Base-by-base conservation (phyloP, 23 red algal genomes). In the Chondrus crispus region DNA sequence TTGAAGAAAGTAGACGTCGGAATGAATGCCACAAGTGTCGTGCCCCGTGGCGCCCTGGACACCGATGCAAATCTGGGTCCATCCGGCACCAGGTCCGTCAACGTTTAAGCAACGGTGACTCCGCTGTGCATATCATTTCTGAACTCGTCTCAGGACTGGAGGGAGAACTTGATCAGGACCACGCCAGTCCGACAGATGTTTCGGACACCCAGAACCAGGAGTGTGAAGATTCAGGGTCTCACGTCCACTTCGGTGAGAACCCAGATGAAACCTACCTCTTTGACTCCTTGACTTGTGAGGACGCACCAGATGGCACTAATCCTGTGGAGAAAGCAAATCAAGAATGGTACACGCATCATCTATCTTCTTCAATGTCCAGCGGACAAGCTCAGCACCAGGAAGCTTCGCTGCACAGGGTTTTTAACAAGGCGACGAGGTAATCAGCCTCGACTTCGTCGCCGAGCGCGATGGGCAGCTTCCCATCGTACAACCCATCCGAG, bases 1-100 rank as follows among this genome's bases (percentile, higher is more conserved):
- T 87, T 74, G 83, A 87, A 52, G 83, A 87, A 42, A 36, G 54
- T 46, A 51, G 83, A 37, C 29, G 55, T 19, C 83, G 62, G 12
- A 74, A 74, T 46, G 42, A 74, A 53, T 72, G 83, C 48, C 58
- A 40, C 50, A 71, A 74, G 46, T 87, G 83, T 58, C 14, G 68
- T 10, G 58, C 58, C 24, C 16, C 62, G 48, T 87, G 83, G 68
- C 46, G 50, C 19, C 83, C 83, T 11, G 63, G 63, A 50, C 83
- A 87, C 37, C 54, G 35, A 50, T 87, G 83, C 62, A 87, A 2
- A 46, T 43, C 58, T 3, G 83, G 63, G 29, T 28, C 57, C 24
- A 66, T 87, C 9, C 43, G 9, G 26, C 13, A 47, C 40, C 26
- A 49, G 36, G 57, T 50, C 40, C 63, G 60, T 0, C 62, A 68